A percentile compares a stretch with the other conserved stretches of the same genome.
Conservation (phyloP, 768 basidiomycete species). For the Sarcomyxa edulis region DNA sequence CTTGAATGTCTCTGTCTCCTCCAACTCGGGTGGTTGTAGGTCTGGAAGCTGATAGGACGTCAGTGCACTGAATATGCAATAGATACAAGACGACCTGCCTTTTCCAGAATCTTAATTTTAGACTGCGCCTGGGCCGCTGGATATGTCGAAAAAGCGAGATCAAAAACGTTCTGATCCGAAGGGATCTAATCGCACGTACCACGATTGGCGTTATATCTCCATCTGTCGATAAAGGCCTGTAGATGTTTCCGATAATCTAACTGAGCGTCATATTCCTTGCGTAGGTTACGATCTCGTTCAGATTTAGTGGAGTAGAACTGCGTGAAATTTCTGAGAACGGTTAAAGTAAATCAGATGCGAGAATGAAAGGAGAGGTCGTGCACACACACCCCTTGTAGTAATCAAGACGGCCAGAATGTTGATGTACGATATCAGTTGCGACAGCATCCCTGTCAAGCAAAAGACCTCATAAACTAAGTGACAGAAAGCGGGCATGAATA, state of each 20-base stretch:
- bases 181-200: constrained; percentile 31
- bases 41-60: constrained; percentile 67
- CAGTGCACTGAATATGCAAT: neutral
- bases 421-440: constrained; percentile 97
- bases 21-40: constrained; percentile 86
- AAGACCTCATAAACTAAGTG: neutral
- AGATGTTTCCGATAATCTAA: constrained; percentile 93
- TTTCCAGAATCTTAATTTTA: constrained; percentile 73
- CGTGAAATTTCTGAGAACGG: constrained; percentile 72
- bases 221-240: constrained; percentile 96
- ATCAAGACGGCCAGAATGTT: constrained; percentile 87
- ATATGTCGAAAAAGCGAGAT: constrained; percentile 1
- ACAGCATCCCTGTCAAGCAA: constrained; percentile 68
- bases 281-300: constrained; percentile 86
- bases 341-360: neutral
- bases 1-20: constrained; percentile 93
- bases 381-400: constrained; percentile 99
- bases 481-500: neutral
- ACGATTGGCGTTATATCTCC: constrained; percentile 96
- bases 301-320: constrained; percentile 99
- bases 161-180: no score
- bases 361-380: constrained; percentile 9
- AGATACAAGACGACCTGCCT: constrained; percentile 40
- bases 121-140: constrained; percentile 81
- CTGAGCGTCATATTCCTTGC: constrained; percentile 94